These are phyloP conservation scores for Ceratobasidium sp. DNA, from an alignment of 1,284 basidiomycete genomes.

Conservation along the genomic window DNA sequence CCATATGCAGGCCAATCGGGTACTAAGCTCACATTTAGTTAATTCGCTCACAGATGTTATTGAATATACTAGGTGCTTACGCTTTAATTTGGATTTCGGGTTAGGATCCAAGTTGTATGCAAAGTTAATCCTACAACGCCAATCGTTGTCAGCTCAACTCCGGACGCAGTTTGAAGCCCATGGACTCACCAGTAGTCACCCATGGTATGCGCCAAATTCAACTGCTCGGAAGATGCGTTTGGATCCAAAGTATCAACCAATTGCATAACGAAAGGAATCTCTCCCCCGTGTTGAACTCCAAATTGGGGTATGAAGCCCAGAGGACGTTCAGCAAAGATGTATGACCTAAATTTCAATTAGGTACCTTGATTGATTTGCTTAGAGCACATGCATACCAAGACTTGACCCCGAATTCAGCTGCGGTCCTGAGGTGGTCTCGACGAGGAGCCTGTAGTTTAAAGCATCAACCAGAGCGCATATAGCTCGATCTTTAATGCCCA, in stretches of 20 bases:
- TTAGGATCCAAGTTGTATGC: constrained; percentile 34
- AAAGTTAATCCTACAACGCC: constrained; percentile 16
- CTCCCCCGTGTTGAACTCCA: too few relatives aligned
- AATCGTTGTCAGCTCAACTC: neutral
- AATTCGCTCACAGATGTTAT: neutral
- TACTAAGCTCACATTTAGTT: neutral
- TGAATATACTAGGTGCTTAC: neutral
- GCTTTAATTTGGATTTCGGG: neutral
- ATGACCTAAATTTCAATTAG: constrained; percentile 17
- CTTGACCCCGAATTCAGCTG: constrained; percentile 26
- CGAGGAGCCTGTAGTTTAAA: neutral
- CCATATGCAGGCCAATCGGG: constrained; percentile 14
- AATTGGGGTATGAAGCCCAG: neutral
- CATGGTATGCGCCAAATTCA: constrained; percentile 12
- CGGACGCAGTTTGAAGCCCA: neutral
- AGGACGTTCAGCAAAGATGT: neutral
- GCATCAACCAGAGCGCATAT: neutral
- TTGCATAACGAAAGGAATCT: neutral
- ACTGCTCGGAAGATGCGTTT: neutral
- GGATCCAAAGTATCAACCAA: neutral
- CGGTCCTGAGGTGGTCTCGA: constrained; percentile 23
- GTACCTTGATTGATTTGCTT: neutral
- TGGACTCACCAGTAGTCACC: constrained; percentile 20
- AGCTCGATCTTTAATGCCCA: neutral
- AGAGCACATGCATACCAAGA: constrained; percentile 12